phyloP scores from a whole-genome alignment of 2,329 filamentous ascomycete species.

The Bipolaris bicolor region DNA sequence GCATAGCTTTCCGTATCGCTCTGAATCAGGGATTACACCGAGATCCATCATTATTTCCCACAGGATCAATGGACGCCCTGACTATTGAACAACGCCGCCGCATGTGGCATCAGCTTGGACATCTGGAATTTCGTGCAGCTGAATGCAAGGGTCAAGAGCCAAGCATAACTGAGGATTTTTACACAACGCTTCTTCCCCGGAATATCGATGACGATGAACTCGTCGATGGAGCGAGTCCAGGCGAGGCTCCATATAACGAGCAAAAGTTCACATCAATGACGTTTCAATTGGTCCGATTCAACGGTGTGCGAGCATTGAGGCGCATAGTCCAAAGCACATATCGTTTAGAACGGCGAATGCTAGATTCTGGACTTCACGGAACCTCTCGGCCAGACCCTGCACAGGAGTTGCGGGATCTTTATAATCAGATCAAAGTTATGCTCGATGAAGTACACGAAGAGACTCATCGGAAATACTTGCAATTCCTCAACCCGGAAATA shows the following conservation, averaged over 20 bases:
- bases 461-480: slow-evolving; percentile 41
- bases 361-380: slow-evolving; percentile 43
- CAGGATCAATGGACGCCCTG: slow-evolving; percentile 45
- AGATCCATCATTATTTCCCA: slow-evolving; percentile 47
- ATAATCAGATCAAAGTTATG: slow-evolving; percentile 47
- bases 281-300: slow-evolving; percentile 45
- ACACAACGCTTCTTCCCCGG: slow-evolving; percentile 46
- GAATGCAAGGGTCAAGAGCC: slow-evolving; percentile 51
- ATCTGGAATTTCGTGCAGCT: slow-evolving; percentile 48
- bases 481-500: slow-evolving; percentile 39
- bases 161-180: slow-evolving; percentile 46
- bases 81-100: slow-evolving; percentile 48
- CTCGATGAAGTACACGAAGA: slow-evolving; percentile 45
- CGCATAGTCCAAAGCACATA: slow-evolving; percentile 48
- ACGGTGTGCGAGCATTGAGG: slow-evolving; percentile 44
- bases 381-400: slow-evolving; percentile 44
- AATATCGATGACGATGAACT: slow-evolving; percentile 50
- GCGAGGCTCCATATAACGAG: slow-evolving; percentile 40
- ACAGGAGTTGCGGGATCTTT: slow-evolving; percentile 42
- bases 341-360: slow-evolving; percentile 45
- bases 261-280: slow-evolving; percentile 44
- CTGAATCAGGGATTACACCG: slow-evolving; percentile 48
- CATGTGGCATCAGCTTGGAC: slow-evolving; percentile 48
- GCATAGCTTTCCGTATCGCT: slow-evolving; percentile 46
- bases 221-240: slow-evolving; percentile 44